Evolutionary conservation across 2,329 filamentous ascomycete species (phyloP), one percentile per base, ranked within the genome.

Genomic region (Mycogone perniciosa): DNA sequence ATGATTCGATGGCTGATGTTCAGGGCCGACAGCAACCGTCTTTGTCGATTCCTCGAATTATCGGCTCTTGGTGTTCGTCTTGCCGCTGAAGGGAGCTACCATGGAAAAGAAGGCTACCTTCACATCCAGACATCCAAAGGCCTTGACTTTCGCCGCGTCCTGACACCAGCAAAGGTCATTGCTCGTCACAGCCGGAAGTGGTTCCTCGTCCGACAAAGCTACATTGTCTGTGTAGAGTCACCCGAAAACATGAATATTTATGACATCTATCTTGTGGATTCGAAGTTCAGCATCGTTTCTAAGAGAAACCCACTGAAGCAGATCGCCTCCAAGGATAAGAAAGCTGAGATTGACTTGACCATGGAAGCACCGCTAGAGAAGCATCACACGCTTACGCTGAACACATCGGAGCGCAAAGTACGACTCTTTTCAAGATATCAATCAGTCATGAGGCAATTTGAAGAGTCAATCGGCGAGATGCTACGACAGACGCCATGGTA

Each of bases 171-270:
- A 46, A 84, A 90, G 60, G 79, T 96, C 56, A 88, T 90, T 63
- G 82, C 84, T 47, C 82, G 90, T 9, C 91, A 96, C 68, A 86
- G 83, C 54, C 89, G 90, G 13, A 96, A 96, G 67, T 99, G 93
- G 93, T 99, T 99, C 65, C 76, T 97, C 20, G 90, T 99, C n/a
- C 80, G 93, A 46, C 91, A 97, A 68, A 97, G 90, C 71, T 99
- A 99, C 63, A 85, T 99, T 53, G 92, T 96, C 41, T 96, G 92
- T 59, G 91, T 97, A n/a, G 92, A 97, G 65, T 96, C 93, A 0
- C 93, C 93, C 0, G 92, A 97, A 66, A 95, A 95, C 60, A 95
- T 97, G 87, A 92, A 96, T 62, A 95, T 97, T 33, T 96, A 96
- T 66, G 95, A 99, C 69, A 93, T 99, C 26, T 97, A 96, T 67